Base-by-base conservation (phyloP, 1,284 basidiomycete genomes). In the Austroboletus rostrupii region DNA sequence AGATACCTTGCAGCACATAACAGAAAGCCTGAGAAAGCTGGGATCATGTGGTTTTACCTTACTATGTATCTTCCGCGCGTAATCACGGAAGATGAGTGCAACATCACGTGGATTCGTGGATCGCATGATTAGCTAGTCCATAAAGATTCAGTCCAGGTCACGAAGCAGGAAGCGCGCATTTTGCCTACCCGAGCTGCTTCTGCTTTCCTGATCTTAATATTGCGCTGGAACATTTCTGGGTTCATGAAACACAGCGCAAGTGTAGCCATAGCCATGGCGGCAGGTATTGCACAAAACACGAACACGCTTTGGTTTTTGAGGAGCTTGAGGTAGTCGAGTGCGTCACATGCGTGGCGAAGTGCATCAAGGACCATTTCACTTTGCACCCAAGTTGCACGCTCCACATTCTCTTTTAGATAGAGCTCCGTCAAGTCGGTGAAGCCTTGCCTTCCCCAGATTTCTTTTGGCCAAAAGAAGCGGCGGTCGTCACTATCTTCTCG, bases 211-310 rank as follows among this genome's bases (percentile, higher is more conserved):
- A 99, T 99, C 73, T 99, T 98, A 69, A 98, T 87, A 64, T 97
- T 97, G 61, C 80, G 73, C 61, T 89, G 80, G 70, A 97, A 85
- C 74, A 99, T 90, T n/a, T 78, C 74, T 2, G 83, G 81, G 72
- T 99, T 99, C 89, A 91, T 92, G 72, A 95, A 97, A 70, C 94
- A 96, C 47, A 89, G 69, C 44, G 90, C 82, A 23, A 99, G 76
- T 8, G 95, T 99, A 7, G 97, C 95, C 59, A 99, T 90, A 1
- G 96, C 94, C 96, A 99, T 98, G 20, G 87, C 83, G 31, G 90
- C 92, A 11, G 96, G 96, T 53, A 98, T 92, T 3, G 96, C 93
- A 61, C 92, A 94, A 72, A 99, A 99, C 70, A 92, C 92, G 78
- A 99, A 99, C 26, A 97, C 83, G 52, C 79, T 88, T 72, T 98